Base-by-base conservation (phyloP, 148 eudicot genomes). In the Arctostaphylos glauca region DNA sequence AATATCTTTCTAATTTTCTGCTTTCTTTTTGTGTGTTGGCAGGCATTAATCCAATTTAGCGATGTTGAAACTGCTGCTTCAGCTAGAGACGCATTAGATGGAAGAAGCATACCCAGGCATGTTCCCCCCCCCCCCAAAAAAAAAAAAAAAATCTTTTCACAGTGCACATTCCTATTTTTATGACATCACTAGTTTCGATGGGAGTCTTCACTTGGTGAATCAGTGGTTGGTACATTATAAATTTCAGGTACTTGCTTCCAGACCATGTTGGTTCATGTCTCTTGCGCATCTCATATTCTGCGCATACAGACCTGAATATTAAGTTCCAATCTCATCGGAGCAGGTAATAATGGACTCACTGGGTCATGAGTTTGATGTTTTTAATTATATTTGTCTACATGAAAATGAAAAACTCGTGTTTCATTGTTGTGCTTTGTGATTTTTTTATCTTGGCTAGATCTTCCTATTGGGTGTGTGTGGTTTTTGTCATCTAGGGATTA, bases 251-350 rank as follows among this genome's bases (percentile, higher is more conserved):
- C 86, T 85, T 94, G 88, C 93, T 94, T 81, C 98, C 98, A 2
- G 93, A 88, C 55, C 94, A 89, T 87, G 92, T 94, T 84, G 84
- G 84, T 58, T 81, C 90, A 13, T 91, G 93, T 85, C 71, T 88
- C 83, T 86, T 94, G 86, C 87, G 90, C 53, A 93, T 94, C 74
- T 88, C 98, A 15, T 94, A 92, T 80, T 94, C 98, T 87, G 98
- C 98, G 10, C 98, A 94, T 82, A 93, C 92, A 3, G 98, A 94
- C 85, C 86, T 94, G 84, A 94, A 86, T 89, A 91, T 94, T 47
- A 94, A 94, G 88, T 94, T 92, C 78, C 98, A 94, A 77, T 90
- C 93, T 76, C 96, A 94, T 83, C 87, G 98, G 52, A 94, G 98
- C 93, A 93, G 96, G 98, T 94, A 88, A 83, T 77, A 44, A 7